Evolutionary conservation across 306 rosid genomes (phyloP).

Genomic region (Acacia melanoxylon): DNA sequence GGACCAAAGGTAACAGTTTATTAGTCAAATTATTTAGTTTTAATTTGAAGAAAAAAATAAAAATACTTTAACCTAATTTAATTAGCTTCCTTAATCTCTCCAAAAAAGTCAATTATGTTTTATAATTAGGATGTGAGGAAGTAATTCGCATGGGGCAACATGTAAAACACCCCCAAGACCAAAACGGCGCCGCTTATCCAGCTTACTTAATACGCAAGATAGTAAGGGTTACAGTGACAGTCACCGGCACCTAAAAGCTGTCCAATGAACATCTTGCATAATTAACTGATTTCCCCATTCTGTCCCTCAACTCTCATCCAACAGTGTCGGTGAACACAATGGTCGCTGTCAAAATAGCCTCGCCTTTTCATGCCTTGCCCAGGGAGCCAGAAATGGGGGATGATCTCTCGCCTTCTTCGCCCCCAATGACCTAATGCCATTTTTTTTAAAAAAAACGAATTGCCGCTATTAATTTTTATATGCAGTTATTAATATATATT

Average conservation of each 20-base stretch:
- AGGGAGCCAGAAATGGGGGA: neutral
- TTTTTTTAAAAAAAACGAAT: neutral
- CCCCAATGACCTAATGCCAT: neutral
- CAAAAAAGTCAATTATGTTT: no score
- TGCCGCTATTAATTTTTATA: neutral
- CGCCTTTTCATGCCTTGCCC: neutral
- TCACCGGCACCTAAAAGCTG: neutral
- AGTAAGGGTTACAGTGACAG: neutral
- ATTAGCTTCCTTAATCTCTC: no score
- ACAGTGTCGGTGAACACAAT: neutral
- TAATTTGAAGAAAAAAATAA: no score
- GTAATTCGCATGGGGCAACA: neutral
- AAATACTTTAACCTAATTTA: no score
- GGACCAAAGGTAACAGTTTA: no score
- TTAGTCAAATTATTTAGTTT: no score
- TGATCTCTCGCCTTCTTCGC: slow-evolving; percentile 21
- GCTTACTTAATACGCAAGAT: slow-evolving; percentile 30
- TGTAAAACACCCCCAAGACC: neutral
- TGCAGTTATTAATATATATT: neutral
- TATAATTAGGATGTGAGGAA: no score
- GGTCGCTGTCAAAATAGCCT: slow-evolving; percentile 20
- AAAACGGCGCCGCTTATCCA: slow-evolving; percentile 32
- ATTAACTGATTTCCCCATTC: neutral
- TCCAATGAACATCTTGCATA: neutral
- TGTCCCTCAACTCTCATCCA: slow-evolving; percentile 7